These are phyloP conservation scores for Amoebophrya sp. DNA, from an alignment of 169 alveolate genomes.

Conservation along the genomic window DNA sequence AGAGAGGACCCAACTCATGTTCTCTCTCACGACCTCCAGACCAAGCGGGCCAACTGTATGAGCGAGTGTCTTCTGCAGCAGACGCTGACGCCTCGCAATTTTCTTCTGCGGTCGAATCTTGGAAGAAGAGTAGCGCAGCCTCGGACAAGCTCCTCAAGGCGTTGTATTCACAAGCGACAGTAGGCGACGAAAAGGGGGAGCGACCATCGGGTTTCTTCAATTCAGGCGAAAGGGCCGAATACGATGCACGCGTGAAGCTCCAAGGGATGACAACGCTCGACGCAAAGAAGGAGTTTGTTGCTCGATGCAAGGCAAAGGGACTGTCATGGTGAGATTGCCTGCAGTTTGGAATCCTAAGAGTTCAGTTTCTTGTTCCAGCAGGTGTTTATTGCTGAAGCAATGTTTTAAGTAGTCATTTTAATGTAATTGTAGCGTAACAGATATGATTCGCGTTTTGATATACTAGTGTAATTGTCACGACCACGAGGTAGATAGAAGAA, in stretches of 20 bases:
- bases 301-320: slow-evolving; percentile 10
- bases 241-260: background rate
- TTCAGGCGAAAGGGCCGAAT: background rate
- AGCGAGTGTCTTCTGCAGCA: background rate
- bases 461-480: too few species aligned
- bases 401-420: too few species aligned
- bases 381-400: too few species aligned
- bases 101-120: background rate
- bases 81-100: slow-evolving; percentile 17
- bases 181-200: background rate
- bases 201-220: background rate
- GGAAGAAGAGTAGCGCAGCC: background rate
- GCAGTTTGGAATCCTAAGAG: too few species aligned
- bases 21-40: too few species aligned
- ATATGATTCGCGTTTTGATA: too few species aligned
- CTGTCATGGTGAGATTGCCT: background rate
- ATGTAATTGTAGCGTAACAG: too few species aligned
- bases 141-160: background rate
- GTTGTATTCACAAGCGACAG: background rate
- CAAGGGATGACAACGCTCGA: background rate
- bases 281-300: background rate
- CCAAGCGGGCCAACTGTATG: background rate
- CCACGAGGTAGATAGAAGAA: too few species aligned
- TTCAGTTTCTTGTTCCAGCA: too few species aligned
- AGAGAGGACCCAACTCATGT: too few species aligned